These are phyloP conservation scores for Pseudozyma thailandica DNA, from an alignment of 1,284 basidiomycete genomes.

Conservation along the genomic window DNA sequence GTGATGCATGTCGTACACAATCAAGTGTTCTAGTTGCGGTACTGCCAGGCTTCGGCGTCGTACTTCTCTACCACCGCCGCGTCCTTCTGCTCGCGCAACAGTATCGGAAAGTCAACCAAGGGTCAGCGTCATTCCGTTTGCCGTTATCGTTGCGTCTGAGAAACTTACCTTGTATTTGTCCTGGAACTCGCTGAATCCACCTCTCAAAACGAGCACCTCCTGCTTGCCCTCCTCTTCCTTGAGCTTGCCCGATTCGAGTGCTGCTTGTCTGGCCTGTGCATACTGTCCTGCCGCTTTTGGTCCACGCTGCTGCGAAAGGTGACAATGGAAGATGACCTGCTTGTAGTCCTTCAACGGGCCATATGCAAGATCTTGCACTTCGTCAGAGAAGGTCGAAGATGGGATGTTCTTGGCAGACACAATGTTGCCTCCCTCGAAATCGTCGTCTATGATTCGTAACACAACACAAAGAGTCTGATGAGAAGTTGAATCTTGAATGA, in stretches of 20 bases:
- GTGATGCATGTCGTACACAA: no score
- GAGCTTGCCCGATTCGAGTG: conserved; percentile 27
- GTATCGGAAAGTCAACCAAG: background rate
- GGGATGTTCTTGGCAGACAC: conserved; percentile 61
- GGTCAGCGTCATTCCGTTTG: background rate
- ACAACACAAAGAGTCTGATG: background rate
- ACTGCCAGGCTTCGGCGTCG: conserved; percentile 60
- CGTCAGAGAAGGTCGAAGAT: conserved; percentile 45
- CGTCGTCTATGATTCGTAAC: conserved; percentile 58
- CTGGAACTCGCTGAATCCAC: conserved; percentile 67
- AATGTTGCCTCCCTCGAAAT: conserved; percentile 68
- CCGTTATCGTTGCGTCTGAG: background rate
- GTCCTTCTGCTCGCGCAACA: conserved; percentile 40
- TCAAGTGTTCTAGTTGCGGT: conserved; percentile 31
- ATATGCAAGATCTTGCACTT: conserved; percentile 58
- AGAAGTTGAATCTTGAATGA: background rate
- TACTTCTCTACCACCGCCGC: conserved; percentile 63
- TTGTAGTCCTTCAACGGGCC: conserved; percentile 53
- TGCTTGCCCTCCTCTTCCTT: conserved; percentile 37
- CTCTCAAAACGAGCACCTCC: conserved; percentile 65
- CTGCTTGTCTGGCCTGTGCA: conserved; percentile 57
- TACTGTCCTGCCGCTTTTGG: conserved; percentile 68
- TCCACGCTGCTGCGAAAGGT: conserved; percentile 66
- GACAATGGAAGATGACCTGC: conserved; percentile 68
- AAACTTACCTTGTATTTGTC: conserved; percentile 60